Evolutionary conservation across 305 asterid species (phyloP), one percentile per base, ranked within the genome.

Genomic region (Fraxinus platypoda): DNA sequence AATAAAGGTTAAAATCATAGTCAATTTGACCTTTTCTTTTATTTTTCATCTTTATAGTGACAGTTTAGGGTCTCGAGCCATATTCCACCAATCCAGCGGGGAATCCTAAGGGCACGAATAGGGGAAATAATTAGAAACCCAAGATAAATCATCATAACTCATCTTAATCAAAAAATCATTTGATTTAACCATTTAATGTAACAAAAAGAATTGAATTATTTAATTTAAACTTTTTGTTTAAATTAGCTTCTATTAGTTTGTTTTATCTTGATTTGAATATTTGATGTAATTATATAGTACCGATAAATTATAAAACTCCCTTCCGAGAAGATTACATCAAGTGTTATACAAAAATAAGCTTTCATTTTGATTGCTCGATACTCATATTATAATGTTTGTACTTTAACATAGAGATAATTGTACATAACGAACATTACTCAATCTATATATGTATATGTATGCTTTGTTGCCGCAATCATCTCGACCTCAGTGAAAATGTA

Each of bases 21-120:
- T 81, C 88, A 85, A 78, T 59, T 81, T 13, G 73, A 4, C 52
- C n/a, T 78, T 73, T 71, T 28, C 30, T 28, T 28, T 75, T 19
- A 28, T 59, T 77, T 77, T 84, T 28, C 59, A 79, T 76, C 35
- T 37, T 78, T 76, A 19, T 31, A 21, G 74, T 79, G 78, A 21
- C 72, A 31, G 66, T 19, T 54, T 87, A 83, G 90, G 87, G 66
- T 66, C 17, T 75, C 52, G 87, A 77, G 93, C 87, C 80, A 81
- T 31, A 30, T 28, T 75, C 75, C 83, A 28, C 78, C 80, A 6
- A 57, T 70, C 64, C 85, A 75, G 52, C 79, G 70, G 78, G 79
- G 90, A 87, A 88, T 88, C 91, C 88, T 34, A 88, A 76, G 87
- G 17, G 49, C 19, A n/a, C 30, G 49, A 38, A 43, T 0, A 6